Conservation (phyloP, 371 early-diverging fungal species). For the Batrachochytrium dendrobatidis region DNA sequence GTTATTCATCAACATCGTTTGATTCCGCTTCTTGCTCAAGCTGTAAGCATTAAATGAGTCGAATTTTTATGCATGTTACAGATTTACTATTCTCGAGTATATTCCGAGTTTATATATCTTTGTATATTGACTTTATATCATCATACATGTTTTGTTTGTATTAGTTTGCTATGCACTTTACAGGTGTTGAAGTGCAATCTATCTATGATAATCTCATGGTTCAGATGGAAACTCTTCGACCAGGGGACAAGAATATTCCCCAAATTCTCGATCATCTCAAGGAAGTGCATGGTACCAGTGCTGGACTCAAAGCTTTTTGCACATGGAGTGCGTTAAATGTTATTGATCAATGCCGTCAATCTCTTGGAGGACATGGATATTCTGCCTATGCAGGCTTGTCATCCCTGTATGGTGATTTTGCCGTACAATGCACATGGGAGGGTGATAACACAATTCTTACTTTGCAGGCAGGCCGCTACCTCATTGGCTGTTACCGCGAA, state of each 20-base stretch:
- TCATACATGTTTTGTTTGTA: too few relatives aligned
- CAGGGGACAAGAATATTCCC: slow-evolving; percentile 58
- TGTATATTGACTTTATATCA: not conserved
- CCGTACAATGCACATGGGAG: slow-evolving; percentile 90
- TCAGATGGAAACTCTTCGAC: slow-evolving; percentile 56
- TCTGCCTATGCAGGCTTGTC: slow-evolving; percentile 85
- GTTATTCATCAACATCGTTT: slow-evolving; percentile 88
- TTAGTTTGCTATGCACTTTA: slow-evolving; percentile 78
- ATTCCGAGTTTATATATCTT: not conserved
- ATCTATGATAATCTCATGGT: slow-evolving; percentile 75
- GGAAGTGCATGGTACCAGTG: slow-evolving; percentile 86
- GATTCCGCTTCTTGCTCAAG: slow-evolving; percentile 82
- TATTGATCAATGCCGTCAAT: slow-evolving; percentile 85
- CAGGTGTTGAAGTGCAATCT: slow-evolving; percentile 71
- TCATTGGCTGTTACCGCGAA: slow-evolving; percentile 74
- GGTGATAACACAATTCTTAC: slow-evolving; percentile 76
- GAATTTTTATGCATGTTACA: not conserved
- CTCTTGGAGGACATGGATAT: slow-evolving; percentile 88
- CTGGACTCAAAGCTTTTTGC: slow-evolving; percentile 92
- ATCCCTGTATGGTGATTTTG: slow-evolving; percentile 79
- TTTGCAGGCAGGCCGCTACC: slow-evolving; percentile 82
- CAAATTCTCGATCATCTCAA: slow-evolving; percentile 69
- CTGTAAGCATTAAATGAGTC: slow-evolving; percentile 26
- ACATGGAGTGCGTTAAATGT: slow-evolving; percentile 83
- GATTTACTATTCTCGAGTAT: not conserved